A percentile compares a stretch with the other conserved stretches of the same genome.
phyloP scores from a whole-genome alignment of 257 asterid species.

The Marsdenia floribunda region DNA sequence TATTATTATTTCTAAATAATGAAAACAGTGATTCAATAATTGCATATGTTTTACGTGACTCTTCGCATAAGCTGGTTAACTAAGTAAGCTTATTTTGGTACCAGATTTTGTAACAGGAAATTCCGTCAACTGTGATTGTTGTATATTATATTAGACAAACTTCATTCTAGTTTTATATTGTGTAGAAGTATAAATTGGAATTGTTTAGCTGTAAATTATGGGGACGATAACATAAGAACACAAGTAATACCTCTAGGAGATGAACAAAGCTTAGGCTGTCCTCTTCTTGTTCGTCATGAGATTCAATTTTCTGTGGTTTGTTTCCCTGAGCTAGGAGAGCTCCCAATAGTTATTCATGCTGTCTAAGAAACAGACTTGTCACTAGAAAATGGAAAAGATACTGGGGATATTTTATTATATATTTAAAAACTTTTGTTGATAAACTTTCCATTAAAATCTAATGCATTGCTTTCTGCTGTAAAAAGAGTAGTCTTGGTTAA shows the following conservation, averaged over 20 bases:
- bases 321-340: not conserved
- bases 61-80: not conserved
- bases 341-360: not conserved
- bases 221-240: not conserved
- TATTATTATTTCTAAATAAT: not conserved
- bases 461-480: not conserved
- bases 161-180: not conserved
- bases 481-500: slow-evolving; percentile 1
- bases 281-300: not conserved
- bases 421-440: not conserved
- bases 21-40: not conserved
- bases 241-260: not conserved
- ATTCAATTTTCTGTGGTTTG: not conserved
- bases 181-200: not conserved
- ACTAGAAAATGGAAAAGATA: not conserved
- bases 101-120: not conserved
- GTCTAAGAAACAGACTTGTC: not conserved
- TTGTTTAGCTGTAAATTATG: not conserved
- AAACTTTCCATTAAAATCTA: not conserved
- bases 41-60: not conserved
- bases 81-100: not conserved
- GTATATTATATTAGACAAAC: not conserved
- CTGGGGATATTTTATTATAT: not conserved
- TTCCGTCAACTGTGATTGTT: not conserved
- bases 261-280: not conserved